Evolutionary conservation across 2,329 filamentous ascomycete genomes (phyloP).

Genomic region (Calcarisporium arbuscula): DNA sequence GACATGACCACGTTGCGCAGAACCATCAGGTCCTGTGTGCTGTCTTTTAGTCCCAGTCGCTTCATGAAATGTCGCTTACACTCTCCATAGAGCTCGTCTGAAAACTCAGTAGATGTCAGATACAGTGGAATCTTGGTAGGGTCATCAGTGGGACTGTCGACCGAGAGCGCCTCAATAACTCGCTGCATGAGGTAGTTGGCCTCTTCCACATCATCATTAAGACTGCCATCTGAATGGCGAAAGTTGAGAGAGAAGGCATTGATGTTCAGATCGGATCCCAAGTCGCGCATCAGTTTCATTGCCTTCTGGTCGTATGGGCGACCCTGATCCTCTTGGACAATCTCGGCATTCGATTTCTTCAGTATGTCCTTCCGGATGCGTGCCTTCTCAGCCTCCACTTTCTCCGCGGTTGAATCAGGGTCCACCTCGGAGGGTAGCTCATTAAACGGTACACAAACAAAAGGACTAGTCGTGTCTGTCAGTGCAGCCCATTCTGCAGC

Average conservation of each 20-base stretch:
- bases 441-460: constrained; percentile 37
- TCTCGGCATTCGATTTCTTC: constrained; percentile 26
- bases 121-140: constrained; percentile 34
- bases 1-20: constrained; percentile 43
- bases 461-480: no score
- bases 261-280: constrained; percentile 42
- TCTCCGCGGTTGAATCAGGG: constrained; percentile 14
- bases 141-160: constrained; percentile 32
- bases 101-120: constrained; percentile 38
- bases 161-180: constrained; percentile 34
- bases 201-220: constrained; percentile 39
- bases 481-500: no score
- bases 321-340: constrained; percentile 26
- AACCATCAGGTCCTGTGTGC: constrained; percentile 32
- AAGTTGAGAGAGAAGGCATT: constrained; percentile 40
- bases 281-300: constrained; percentile 29
- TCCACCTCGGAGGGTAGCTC: constrained; percentile 29
- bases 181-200: constrained; percentile 42
- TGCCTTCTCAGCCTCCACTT: constrained; percentile 28
- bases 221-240: constrained; percentile 25
- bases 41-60: constrained; percentile 27
- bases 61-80: constrained; percentile 35
- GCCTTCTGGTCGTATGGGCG: constrained; percentile 19
- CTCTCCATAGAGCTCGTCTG: constrained; percentile 30
- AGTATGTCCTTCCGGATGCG: constrained; percentile 33